phyloP scores from a whole-genome alignment of 768 basidiomycete species.

The Phaeolepiota aurea region DNA sequence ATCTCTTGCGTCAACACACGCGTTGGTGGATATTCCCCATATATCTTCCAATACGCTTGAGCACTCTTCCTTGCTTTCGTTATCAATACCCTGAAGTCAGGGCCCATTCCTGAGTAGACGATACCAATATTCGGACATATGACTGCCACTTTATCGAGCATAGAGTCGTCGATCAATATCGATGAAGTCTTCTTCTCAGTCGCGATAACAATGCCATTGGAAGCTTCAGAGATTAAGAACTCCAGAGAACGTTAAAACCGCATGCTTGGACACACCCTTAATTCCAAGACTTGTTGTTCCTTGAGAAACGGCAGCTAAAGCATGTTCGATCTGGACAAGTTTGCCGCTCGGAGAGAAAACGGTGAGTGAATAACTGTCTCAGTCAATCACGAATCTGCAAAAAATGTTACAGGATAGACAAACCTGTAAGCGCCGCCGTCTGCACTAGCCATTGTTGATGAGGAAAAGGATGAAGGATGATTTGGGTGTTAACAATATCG shows the following conservation, averaged over 20 bases:
- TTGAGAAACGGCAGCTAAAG: conserved; percentile 89
- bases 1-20: conserved; percentile 95
- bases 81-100: conserved; percentile 93
- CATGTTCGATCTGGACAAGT: conserved; percentile 99
- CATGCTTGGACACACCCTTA: conserved; percentile 63
- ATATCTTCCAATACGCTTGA: conserved; percentile 99
- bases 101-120: conserved; percentile 99
- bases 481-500: conserved; percentile 7
- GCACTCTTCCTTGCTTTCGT: conserved; percentile 95
- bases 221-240: conserved; percentile 43
- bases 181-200: conserved; percentile 99
- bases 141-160: conserved; percentile 95
- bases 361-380: conserved; percentile 87
- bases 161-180: conserved; percentile 94
- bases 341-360: conserved; percentile 99
- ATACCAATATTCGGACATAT: conserved; percentile 99
- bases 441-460: conserved; percentile 60
- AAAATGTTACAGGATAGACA: conserved; percentile 9
- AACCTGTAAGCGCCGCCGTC: conserved; percentile 79
- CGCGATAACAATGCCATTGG: conserved; percentile 98
- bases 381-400: conserved; percentile 1
- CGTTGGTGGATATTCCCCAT: conserved; percentile 97
- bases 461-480: conserved; percentile 4
- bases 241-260: conserved; percentile 6
- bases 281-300: conserved; percentile 97